Percentiles rank a stretch among this genome's conserved stretches.
phyloP scores from a whole-genome alignment of 179 eudicot species.

The Nepenthes alata region DNA sequence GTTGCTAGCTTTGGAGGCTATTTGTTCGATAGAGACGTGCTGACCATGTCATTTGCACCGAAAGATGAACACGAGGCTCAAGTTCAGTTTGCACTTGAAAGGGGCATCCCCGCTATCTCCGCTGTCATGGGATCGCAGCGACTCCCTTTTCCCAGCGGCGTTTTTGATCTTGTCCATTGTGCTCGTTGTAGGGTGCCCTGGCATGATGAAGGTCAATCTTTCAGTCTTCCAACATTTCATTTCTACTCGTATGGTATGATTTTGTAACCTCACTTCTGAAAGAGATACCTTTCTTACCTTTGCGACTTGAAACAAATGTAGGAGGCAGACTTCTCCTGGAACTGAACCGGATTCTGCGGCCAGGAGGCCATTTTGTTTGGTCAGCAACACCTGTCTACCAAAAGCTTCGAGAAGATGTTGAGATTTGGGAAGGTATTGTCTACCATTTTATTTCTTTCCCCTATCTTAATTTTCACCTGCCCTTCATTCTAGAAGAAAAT shows the following conservation, averaged over 20 bases:
- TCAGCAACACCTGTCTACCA: constrained; percentile 88
- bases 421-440: constrained; percentile 67
- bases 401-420: constrained; percentile 57
- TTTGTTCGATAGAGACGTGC: constrained; percentile 71
- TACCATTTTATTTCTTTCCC: background rate
- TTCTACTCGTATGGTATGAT: background rate
- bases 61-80: constrained; percentile 91
- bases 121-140: constrained; percentile 76
- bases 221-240: background rate
- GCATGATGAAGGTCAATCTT: constrained; percentile 61
- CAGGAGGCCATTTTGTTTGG: constrained; percentile 86
- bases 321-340: constrained; percentile 82
- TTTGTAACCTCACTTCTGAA: too few species aligned
- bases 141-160: constrained; percentile 71
- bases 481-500: background rate
- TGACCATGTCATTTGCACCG: constrained; percentile 81
- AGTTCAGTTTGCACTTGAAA: constrained; percentile 74
- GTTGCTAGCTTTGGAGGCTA: constrained; percentile 85
- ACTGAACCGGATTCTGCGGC: constrained; percentile 65
- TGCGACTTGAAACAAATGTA: constrained; percentile 11
- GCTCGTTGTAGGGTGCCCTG: constrained; percentile 89
- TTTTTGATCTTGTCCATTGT: constrained; percentile 70
- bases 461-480: too few species aligned
- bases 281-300: background rate
- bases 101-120: constrained; percentile 88